Evolutionary conservation across 371 early-diverging fungal species (phyloP), one percentile per base, ranked within the genome.

Genomic region (Scutellospora calospora): DNA sequence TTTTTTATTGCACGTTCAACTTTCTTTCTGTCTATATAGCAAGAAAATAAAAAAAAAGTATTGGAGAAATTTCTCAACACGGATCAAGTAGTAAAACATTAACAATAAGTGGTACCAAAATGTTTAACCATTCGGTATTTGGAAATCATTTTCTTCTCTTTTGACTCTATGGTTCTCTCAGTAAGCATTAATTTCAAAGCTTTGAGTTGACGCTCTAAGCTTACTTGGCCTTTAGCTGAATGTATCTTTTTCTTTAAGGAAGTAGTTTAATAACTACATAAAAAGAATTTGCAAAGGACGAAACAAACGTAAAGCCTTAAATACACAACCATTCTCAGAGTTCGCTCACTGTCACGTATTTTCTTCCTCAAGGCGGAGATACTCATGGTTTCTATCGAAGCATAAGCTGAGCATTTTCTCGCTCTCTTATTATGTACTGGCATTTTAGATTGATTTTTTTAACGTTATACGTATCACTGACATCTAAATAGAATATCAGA

Each of bases 111-210:
- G n/a, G 6, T 35, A 75, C 75, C 75, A 38, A 75, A 75, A 57
- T 57, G 41, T 35, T 75, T 75, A 54, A 75, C 75, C 59, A 57
- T 75, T n/a, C 75, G 59, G 57, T 75, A 75, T 38, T 75, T 75
- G 9, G 55, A 2, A 11, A 22, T 5, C 38, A 75, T 38, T 22
- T 57, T 22, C 14, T 75, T 75, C 49, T 75, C 75, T 38, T 38
- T 57, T 20, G 55, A 57, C 14, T 31, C 55, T 5, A 49, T 8
- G 41, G 12, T 57, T 57, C 33, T 75, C 11, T 75, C 75, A 57
- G 57, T 25, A 35, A 57, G 57, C 11, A 22, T 54, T 33, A 75
- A 25, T n/a, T 75, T 75, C 4, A 29, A 75, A 3, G 75, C 75
- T 59, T 75, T 75, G 16, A 75, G 33, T 14, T 41, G 31, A 57